Evolutionary conservation across 108 stramenopile species (phyloP), one percentile per base, ranked within the genome.

Genomic region (Nitzschia putrida): DNA sequence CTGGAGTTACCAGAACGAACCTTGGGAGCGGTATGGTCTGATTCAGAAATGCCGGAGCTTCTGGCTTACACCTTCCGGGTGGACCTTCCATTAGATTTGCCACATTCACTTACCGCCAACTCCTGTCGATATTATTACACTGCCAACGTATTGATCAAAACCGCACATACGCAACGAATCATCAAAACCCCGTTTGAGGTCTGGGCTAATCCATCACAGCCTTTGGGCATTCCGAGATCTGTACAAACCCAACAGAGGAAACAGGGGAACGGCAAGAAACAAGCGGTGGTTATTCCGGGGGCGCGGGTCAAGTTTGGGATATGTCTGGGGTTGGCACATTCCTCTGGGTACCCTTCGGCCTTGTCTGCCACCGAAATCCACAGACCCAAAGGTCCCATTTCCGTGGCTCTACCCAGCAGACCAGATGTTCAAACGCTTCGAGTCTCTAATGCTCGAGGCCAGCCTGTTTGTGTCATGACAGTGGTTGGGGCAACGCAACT

Each of bases 31-130:
- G 20, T 60, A 7, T 47, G 24, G 26, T 53, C 13, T 13, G 39
- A 56, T 41, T 38, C 13, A 56, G 20, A 53, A 66, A 24, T 52
- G n/a, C 47, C 54, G 14, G 20, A 21, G 29, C 40, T 49, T 4
- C 55, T 83, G 53, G 80, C 82, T 7, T 87, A 74, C 64, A 82
- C 86, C 42, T 87, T 83, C 73, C 83, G 83, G 42, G 64, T 69
- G 21, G 76, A 83, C 47, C 41, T 87, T 26, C 86, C 86, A 1
- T 14, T 49, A 18, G 78, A 81, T 45, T 50, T 82, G 37, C 84
- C 84, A 3, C 79, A 74, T 38, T 71, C 85, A 12, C 47, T 82
- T 29, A 40, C 64, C 29, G 80, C 83, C 2, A 80, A 67, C 1
- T 73, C 78, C 8, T 80, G 79, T 63, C 73, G 80, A 57, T 87